Percentiles rank a stretch among this genome's conserved stretches.
Conservation (phyloP, 176 grass and related monocot genomes). For the Oryza nivara region DNA sequence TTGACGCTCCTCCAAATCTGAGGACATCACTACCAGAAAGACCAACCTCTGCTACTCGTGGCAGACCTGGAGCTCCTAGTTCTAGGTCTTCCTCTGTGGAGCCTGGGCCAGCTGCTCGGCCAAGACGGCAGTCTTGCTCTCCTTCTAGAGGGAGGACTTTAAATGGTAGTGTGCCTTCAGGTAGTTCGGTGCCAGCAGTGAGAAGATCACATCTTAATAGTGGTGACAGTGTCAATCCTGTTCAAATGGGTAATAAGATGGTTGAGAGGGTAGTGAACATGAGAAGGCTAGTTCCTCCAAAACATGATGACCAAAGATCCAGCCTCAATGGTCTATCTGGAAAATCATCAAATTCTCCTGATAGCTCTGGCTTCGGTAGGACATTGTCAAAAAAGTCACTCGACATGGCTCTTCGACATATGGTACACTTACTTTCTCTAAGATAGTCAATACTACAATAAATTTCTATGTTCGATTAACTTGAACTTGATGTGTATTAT, state of each 20-base stretch:
- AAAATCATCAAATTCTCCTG: conserved; percentile 78
- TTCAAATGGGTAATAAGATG: conserved; percentile 92
- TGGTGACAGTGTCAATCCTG: conserved; percentile 65
- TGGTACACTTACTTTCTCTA: conserved; percentile 60
- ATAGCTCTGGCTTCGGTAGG: conserved; percentile 85
- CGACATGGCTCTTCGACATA: conserved; percentile 97
- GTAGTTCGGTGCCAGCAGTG: conserved; percentile 63
- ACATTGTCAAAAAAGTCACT: conserved; percentile 92
- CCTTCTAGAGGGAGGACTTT: conserved; percentile 80
- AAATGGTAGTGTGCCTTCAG: conserved; percentile 62
- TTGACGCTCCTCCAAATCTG: conserved; percentile 78
- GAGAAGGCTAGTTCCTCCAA: conserved; percentile 89
- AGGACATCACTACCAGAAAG: conserved; percentile 87
- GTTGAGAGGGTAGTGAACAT: conserved; percentile 95
- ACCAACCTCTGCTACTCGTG: conserved; percentile 78
- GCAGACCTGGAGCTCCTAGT: conserved; percentile 87
- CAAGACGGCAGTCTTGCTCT: conserved; percentile 90
- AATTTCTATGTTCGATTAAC: not conserved
- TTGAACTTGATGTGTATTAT: conserved; percentile 31
- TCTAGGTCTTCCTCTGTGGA: conserved; percentile 91
- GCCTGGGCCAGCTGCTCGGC: conserved; percentile 62
- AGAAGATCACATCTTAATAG: conserved; percentile 73
- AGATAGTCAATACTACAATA: not conserved
- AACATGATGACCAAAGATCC: conserved; percentile 72
- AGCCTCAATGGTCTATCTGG: conserved; percentile 57